phyloP scores from a whole-genome alignment of 2,329 filamentous ascomycete genomes.

The Colletotrichum agaves region DNA sequence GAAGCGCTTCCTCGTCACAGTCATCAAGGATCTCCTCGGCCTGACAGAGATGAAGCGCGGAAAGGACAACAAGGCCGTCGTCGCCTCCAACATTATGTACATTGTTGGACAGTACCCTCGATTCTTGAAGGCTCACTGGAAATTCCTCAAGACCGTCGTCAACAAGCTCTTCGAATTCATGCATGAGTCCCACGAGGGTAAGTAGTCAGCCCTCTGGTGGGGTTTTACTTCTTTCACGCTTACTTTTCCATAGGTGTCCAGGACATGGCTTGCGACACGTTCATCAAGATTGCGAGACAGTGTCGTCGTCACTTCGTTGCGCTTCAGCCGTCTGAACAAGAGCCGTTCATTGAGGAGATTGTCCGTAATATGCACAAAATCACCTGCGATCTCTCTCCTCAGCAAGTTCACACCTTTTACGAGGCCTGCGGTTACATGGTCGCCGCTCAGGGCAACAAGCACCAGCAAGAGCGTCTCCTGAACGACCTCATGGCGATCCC shows the following conservation, averaged over 20 bases:
- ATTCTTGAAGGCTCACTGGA: constrained; percentile 99
- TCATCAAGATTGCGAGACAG: constrained; percentile 99
- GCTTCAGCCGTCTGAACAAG: constrained; percentile 90
- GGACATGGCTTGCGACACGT: constrained; percentile 99
- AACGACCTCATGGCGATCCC: constrained; percentile 92
- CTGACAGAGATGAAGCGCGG: constrained; percentile 99
- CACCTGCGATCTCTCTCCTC: constrained; percentile 92
- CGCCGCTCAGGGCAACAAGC: constrained; percentile 94
- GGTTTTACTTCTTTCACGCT: background rate
- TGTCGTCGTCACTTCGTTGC: constrained; percentile 98
- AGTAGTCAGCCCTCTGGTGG: constrained; percentile 48
- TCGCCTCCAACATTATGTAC: constrained; percentile 99
- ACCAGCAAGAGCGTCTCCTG: constrained; percentile 90
- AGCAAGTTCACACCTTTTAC: constrained; percentile 99
- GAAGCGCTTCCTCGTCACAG: constrained; percentile 97
- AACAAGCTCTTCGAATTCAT: constrained; percentile 99
- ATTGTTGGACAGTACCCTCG: constrained; percentile 99
- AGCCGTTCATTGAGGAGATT: constrained; percentile 99
- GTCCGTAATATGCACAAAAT: constrained; percentile 96
- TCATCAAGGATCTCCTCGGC: constrained; percentile 97
- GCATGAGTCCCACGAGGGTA: constrained; percentile 98
- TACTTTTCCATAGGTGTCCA: constrained; percentile 75
- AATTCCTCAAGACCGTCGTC: constrained; percentile 98
- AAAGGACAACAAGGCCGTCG: constrained; percentile 99
- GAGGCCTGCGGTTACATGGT: constrained; percentile 99